Percentiles rank a stretch among this genome's conserved stretches.
Conservation (phyloP, 345 rosid species). For the Sapria himalayana region DNA sequence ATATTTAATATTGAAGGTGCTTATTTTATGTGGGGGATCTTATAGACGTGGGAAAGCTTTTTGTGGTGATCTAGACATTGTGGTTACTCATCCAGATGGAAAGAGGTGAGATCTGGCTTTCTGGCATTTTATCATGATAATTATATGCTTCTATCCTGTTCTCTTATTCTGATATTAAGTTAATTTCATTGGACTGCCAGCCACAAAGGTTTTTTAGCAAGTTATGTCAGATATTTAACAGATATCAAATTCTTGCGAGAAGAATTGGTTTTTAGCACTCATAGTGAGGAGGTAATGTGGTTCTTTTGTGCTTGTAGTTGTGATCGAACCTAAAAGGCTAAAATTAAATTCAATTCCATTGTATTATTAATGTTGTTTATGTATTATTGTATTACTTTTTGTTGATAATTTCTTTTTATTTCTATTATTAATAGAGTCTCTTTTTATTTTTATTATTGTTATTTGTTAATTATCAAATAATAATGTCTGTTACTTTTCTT, state of each 20-base stretch:
- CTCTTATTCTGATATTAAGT: conserved; percentile 3
- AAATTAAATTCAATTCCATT: too few species aligned
- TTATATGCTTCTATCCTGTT: not conserved
- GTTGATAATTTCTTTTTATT: too few species aligned
- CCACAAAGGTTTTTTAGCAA: conserved; percentile 70
- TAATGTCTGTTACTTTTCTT: too few species aligned
- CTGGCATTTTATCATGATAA: not conserved
- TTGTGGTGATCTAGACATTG: conserved; percentile 77
- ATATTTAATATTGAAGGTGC: conserved; percentile 26
- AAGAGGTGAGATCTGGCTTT: conserved; percentile 27
- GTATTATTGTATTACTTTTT: too few species aligned
- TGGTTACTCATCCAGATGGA: conserved; percentile 79
- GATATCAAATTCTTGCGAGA: conserved; percentile 60
- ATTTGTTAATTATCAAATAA: too few species aligned
- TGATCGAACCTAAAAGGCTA: too few species aligned
- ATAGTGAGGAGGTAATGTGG: conserved; percentile 61
- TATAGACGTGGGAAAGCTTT: conserved; percentile 90
- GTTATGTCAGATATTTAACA: conserved; percentile 49
- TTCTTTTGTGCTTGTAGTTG: not conserved
- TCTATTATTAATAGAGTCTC: too few species aligned
- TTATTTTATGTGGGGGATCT: conserved; percentile 79
- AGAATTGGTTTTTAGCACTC: conserved; percentile 65
- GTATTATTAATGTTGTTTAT: too few species aligned
- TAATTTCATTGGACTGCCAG: conserved; percentile 19
- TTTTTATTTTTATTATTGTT: too few species aligned